Evolutionary conservation across 2,329 filamentous ascomycete species (phyloP).

Genomic region (Ceratocystis lukuohia): DNA sequence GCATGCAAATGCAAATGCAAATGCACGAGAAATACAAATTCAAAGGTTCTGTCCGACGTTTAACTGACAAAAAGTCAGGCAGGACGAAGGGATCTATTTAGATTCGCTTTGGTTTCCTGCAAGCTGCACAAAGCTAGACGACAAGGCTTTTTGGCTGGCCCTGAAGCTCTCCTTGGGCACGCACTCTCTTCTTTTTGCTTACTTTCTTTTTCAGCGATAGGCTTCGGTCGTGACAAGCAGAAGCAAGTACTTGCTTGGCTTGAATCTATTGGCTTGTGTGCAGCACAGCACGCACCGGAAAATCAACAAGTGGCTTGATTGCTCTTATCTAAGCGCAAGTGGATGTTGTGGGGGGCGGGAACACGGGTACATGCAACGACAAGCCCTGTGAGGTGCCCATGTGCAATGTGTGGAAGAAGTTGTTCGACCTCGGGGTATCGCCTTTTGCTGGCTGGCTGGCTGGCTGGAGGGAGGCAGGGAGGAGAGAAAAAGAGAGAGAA

Average conservation of each 20-base stretch:
- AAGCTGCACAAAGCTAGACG: neutral
- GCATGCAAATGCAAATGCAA: no score
- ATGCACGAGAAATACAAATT: neutral
- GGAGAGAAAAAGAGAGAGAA: no score
- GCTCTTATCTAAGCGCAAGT: slow-evolving; percentile 6
- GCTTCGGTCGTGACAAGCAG: neutral
- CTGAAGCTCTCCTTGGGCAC: neutral
- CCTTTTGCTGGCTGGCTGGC: no score
- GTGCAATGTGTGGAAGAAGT: no score
- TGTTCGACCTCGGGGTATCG: no score
- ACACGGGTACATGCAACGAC: neutral
- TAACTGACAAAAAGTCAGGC: neutral
- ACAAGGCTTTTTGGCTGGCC: neutral
- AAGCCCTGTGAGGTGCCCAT: no score
- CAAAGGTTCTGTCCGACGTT: neutral
- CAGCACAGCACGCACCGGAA: neutral
- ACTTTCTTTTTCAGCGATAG: neutral
- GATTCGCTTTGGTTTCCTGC: neutral
- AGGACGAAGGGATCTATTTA: neutral
- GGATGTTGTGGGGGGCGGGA: neutral
- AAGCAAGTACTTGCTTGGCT: neutral
- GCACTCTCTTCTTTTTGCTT: neutral
- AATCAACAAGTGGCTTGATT: neutral
- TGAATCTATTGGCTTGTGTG: neutral
- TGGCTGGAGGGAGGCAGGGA: no score